Percentiles rank a stretch among this genome's conserved stretches.
Evolutionary conservation across 2,329 filamentous ascomycete genomes (phyloP).

Genomic region (Penicillium sp.): DNA sequence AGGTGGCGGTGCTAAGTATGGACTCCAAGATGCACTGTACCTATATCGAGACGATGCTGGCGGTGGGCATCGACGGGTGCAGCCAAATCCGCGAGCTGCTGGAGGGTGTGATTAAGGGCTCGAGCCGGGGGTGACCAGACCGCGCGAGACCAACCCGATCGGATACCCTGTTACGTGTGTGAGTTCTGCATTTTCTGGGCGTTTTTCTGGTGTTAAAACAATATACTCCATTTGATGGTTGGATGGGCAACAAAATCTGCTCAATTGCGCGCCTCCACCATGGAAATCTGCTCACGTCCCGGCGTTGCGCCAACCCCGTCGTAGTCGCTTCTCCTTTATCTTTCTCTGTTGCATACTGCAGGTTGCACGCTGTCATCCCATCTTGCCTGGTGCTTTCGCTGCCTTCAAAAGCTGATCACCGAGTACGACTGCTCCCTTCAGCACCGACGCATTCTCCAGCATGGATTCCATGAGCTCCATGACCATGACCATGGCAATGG

Average conservation of each 20-base stretch:
- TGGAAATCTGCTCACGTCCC: conserved; percentile 2
- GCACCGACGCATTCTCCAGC: background rate
- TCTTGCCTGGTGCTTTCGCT: background rate
- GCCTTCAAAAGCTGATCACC: background rate
- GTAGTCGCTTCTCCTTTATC: background rate
- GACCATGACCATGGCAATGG: conserved; percentile 7
- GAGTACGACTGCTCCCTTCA: background rate
- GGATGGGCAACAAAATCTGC: conserved; percentile 8
- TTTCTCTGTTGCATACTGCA: conserved; percentile 1
- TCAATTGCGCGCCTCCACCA: background rate
- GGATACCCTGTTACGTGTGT: conserved; percentile 12
- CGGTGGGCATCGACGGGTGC: conserved; percentile 87
- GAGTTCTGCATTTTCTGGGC: conserved; percentile 10
- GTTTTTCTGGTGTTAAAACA: conserved; percentile 9
- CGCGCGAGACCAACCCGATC: no score
- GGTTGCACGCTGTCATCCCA: background rate
- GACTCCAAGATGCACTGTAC: conserved; percentile 81
- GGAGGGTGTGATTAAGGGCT: conserved; percentile 70
- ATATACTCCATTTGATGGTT: background rate
- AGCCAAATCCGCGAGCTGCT: conserved; percentile 78
- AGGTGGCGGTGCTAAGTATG: conserved; percentile 75
- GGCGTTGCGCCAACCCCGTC: background rate
- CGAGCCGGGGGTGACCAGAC: conserved; percentile 17
- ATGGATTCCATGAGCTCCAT: conserved; percentile 12
- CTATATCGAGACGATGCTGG: conserved; percentile 86